Evolutionary conservation across 257 asterid species (phyloP).

Genomic region (Euphrasia confusa): DNA sequence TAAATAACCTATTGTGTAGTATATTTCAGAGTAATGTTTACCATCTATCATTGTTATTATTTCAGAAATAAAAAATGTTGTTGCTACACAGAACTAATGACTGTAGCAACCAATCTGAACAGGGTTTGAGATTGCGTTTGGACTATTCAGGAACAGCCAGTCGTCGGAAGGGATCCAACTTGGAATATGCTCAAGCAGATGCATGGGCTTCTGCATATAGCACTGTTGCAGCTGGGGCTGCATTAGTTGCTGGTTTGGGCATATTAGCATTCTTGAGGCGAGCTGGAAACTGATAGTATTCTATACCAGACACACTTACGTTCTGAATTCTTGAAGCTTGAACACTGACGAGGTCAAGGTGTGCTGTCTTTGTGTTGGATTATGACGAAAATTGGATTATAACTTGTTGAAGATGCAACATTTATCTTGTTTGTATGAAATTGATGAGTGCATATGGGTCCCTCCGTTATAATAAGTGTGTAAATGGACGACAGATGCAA

Average conservation of each 20-base stretch:
- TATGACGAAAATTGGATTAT: constrained; percentile 31
- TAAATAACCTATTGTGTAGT: not conserved
- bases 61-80: not conserved
- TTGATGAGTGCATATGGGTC: not conserved
- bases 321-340: constrained; percentile 19
- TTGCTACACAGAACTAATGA: not conserved
- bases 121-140: constrained; percentile 80
- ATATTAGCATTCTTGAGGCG: constrained; percentile 70
- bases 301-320: constrained; percentile 9
- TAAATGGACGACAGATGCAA: not conserved
- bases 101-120: constrained; percentile 16
- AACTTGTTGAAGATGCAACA: constrained; percentile 9
- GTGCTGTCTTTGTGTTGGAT: constrained; percentile 22
- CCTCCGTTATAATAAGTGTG: constrained; percentile 1
- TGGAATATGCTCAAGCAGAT: constrained; percentile 65
- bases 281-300: constrained; percentile 33
- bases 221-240: constrained; percentile 93
- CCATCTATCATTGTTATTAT: not conserved
- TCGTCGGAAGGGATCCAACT: constrained; percentile 42
- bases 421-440: constrained; percentile 13
- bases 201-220: constrained; percentile 97
- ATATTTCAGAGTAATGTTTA: constrained; percentile 2
- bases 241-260: constrained; percentile 82
- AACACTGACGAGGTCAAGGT: constrained; percentile 6
- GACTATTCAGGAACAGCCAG: constrained; percentile 55